These are phyloP conservation scores for Sporothrix phasma DNA, from an alignment of 2,329 filamentous ascomycete genomes.

Conservation along the genomic window DNA sequence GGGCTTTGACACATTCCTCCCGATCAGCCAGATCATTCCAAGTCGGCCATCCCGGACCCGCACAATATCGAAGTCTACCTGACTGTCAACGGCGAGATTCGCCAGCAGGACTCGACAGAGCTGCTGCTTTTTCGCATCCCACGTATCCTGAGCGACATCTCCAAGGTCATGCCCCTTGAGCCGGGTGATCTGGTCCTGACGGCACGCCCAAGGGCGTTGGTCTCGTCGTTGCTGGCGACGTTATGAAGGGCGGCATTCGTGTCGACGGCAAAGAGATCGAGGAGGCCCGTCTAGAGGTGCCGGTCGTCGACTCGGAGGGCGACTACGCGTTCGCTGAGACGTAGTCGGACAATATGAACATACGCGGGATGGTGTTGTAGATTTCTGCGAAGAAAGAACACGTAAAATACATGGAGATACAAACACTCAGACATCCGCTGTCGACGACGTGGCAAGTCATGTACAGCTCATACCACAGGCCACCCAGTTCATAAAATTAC, in stretches of 20 bases:
- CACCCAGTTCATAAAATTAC: background rate
- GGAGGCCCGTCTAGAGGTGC: slow-evolving; percentile 75
- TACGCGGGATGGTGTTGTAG: slow-evolving; percentile 4
- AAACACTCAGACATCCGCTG: background rate
- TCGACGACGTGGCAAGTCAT: background rate
- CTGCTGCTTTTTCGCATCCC: slow-evolving; percentile 92
- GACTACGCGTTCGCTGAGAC: slow-evolving; percentile 70
- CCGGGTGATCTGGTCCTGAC: slow-evolving; percentile 88
- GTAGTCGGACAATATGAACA: slow-evolving; percentile 27
- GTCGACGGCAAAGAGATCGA: slow-evolving; percentile 74
- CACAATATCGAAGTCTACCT: slow-evolving; percentile 83
- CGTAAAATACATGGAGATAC: background rate
- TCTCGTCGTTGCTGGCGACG: slow-evolving; percentile 71
- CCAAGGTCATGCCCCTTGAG: slow-evolving; percentile 86
- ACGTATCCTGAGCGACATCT: slow-evolving; percentile 79
- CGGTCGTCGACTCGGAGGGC: slow-evolving; percentile 67
- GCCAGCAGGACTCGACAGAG: slow-evolving; percentile 80
- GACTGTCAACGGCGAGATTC: slow-evolving; percentile 66
- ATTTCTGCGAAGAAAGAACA: background rate
- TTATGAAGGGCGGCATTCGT: slow-evolving; percentile 74
- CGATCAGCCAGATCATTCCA: slow-evolving; percentile 72
- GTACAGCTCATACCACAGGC: background rate
- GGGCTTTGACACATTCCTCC: slow-evolving; percentile 95
- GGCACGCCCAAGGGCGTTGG: slow-evolving; percentile 96
- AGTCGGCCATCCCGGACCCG: slow-evolving; percentile 71